Conservation (phyloP, 768 basidiomycete species). For the Lactarius indigo region DNA sequence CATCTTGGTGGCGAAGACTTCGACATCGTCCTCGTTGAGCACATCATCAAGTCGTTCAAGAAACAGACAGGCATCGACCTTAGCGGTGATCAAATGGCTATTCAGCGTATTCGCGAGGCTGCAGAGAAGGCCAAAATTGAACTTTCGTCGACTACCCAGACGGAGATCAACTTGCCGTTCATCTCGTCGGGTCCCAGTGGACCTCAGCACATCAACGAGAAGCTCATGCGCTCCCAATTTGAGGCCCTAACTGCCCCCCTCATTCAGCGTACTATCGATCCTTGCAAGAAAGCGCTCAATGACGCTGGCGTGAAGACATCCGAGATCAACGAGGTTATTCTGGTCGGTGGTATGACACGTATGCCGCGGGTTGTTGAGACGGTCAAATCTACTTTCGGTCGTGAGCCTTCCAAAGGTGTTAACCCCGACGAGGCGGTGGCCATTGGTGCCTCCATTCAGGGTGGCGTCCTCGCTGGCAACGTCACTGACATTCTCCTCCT, state of each 20-base stretch:
- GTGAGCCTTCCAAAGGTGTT: slow-evolving; percentile 97
- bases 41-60: slow-evolving; percentile 90
- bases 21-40: slow-evolving; percentile 83
- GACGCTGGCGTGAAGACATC: slow-evolving; percentile 92
- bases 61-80: slow-evolving; percentile 85
- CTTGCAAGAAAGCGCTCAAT: slow-evolving; percentile 94
- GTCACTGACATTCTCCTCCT: slow-evolving; percentile 94
- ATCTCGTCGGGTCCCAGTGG: slow-evolving; percentile 95
- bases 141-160: slow-evolving; percentile 89
- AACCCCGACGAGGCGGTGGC: slow-evolving; percentile 99
- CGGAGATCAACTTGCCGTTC: slow-evolving; percentile 97
- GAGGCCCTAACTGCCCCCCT: slow-evolving; percentile 80
- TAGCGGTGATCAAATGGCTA: slow-evolving; percentile 86
- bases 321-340: slow-evolving; percentile 94
- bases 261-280: slow-evolving; percentile 86
- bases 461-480: slow-evolving; percentile 94
- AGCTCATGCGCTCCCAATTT: slow-evolving; percentile 85
- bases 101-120: slow-evolving; percentile 98
- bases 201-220: slow-evolving; percentile 95
- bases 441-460: slow-evolving; percentile 97
- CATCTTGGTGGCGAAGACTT: slow-evolving; percentile 97
- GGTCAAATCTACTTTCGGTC: slow-evolving; percentile 90
- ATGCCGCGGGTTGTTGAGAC: slow-evolving; percentile 96
- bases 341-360: slow-evolving; percentile 98
- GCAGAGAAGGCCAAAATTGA: slow-evolving; percentile 99